These are phyloP conservation scores for Tetrahymena thermophila DNA, from an alignment of 73 alveolate species.

Conservation along the genomic window DNA sequence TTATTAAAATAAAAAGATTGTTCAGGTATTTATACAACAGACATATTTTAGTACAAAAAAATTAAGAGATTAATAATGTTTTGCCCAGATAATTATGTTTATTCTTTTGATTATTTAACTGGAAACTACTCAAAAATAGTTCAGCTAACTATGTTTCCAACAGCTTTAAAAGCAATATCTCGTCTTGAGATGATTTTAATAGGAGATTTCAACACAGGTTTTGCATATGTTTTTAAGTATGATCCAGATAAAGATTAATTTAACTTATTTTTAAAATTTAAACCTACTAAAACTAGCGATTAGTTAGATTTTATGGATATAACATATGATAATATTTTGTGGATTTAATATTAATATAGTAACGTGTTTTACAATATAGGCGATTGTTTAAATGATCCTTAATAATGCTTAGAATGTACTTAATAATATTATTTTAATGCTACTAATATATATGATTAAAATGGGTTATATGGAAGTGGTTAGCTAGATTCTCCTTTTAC, in stretches of 20 bases:
- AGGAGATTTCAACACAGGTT: no score
- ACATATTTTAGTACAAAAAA: background rate
- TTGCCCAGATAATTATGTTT: background rate
- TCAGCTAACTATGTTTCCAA: background rate
- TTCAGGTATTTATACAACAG: background rate
- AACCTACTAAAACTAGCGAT: background rate
- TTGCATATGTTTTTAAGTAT: no score
- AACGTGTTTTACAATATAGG: background rate
- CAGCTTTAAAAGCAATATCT: background rate
- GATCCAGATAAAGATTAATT: no score
- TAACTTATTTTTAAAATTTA: background rate
- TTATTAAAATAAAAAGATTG: no score
- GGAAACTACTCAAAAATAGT: background rate
- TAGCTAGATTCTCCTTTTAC: background rate
- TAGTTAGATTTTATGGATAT: background rate
- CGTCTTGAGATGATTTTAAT: background rate
- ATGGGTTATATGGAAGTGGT: background rate
- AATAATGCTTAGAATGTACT: background rate
- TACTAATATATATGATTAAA: background rate
- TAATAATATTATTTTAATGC: background rate
- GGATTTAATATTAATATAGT: background rate
- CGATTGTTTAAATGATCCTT: background rate
- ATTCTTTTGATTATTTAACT: background rate
- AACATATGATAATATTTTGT: background rate
- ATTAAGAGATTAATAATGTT: background rate